Conservation (phyloP, 2,329 filamentous ascomycete species). For the Sporothrix phasma region DNA sequence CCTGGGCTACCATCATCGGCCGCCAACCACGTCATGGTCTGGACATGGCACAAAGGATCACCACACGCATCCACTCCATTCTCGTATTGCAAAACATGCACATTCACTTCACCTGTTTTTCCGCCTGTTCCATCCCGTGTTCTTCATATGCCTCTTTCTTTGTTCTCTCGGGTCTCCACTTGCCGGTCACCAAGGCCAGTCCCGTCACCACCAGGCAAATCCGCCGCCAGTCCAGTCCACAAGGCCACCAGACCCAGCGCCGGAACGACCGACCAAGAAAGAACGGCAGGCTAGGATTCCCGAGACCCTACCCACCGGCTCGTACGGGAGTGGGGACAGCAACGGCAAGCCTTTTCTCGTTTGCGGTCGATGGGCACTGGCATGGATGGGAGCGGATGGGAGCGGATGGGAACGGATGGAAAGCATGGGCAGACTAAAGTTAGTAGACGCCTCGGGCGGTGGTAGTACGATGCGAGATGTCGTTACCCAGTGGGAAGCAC, state of each 20-base stretch:
- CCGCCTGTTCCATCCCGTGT: not conserved
- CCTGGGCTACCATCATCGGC: not conserved
- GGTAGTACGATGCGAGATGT: not conserved
- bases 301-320: not conserved
- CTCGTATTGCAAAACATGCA: not conserved
- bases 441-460: not conserved
- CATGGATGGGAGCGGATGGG: not conserved
- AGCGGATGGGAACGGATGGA: not conserved
- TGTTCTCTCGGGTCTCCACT: not conserved
- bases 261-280: not conserved
- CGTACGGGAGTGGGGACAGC: slow-evolving; percentile 4
- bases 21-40: not conserved
- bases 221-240: not conserved
- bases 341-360: not conserved
- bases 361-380: not conserved
- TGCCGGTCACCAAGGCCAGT: not conserved
- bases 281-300: not conserved
- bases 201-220: not conserved
- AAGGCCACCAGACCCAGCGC: not conserved
- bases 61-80: not conserved
- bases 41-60: not conserved
- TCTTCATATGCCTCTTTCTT: not conserved
- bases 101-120: not conserved
- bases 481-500: not conserved
- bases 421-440: slow-evolving; percentile 4